Conservation (phyloP, 2,329 filamentous ascomycete species). For the Sclerotinia borealis region DNA sequence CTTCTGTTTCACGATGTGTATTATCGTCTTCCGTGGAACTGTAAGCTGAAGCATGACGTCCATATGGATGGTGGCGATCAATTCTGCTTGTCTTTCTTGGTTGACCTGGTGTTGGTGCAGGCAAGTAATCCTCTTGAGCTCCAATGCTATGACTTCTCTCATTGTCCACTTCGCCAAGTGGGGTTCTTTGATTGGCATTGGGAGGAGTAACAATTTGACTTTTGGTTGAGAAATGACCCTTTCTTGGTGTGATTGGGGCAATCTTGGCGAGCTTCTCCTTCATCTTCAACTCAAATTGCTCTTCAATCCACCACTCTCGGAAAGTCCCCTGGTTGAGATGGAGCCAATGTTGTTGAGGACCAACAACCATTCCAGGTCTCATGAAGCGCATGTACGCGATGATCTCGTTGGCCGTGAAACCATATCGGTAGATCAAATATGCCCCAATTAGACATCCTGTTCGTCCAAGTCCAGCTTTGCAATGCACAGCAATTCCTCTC, state of each 20-base stretch:
- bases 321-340: constrained; percentile 95
- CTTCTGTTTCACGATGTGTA: constrained; percentile 50
- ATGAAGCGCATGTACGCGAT: constrained; percentile 99
- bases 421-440: constrained; percentile 94
- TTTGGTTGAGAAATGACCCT: constrained; percentile 52
- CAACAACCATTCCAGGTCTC: constrained; percentile 97
- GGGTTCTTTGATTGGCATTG: constrained; percentile 70
- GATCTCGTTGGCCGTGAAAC: constrained; percentile 94
- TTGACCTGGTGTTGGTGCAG: constrained; percentile 91
- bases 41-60: constrained; percentile 46
- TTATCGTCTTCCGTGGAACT: constrained; percentile 44
- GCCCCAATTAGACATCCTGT: constrained; percentile 96
- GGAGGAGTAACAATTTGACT: constrained; percentile 77
- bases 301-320: constrained; percentile 93
- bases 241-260: constrained; percentile 54
- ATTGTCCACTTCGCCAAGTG: constrained; percentile 88
- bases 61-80: constrained; percentile 64
- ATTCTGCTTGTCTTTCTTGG: constrained; percentile 84
- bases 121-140: constrained; percentile 83
- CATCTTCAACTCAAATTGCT: constrained; percentile 41
- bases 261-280: constrained; percentile 48
- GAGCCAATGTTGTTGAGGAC: constrained; percentile 97
- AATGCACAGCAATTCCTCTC: constrained; percentile 94
- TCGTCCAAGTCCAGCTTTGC: constrained; percentile 92
- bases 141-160: constrained; percentile 59